phyloP scores from a whole-genome alignment of 805 yeast genomes.

The Pichia californica region DNA sequence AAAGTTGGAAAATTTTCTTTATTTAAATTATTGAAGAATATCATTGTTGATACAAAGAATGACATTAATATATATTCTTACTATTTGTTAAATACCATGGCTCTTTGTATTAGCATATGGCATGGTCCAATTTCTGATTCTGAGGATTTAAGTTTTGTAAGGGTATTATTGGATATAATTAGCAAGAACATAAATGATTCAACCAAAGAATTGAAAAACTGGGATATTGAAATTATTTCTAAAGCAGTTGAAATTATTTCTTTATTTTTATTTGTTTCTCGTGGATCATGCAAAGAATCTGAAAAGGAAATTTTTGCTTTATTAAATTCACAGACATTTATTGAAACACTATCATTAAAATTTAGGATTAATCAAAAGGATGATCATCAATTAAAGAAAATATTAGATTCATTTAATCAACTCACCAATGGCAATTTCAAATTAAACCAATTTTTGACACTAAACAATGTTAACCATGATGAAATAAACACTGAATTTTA shows the following conservation, averaged over 20 bases:
- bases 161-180: constrained; percentile 29
- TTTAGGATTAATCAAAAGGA: constrained; percentile 28
- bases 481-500: constrained; percentile 52
- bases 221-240: constrained; percentile 54
- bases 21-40: constrained; percentile 48
- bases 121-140: constrained; percentile 48
- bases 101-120: constrained; percentile 76
- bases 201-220: constrained; percentile 27
- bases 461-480: constrained; percentile 24
- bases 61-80: constrained; percentile 60
- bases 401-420: constrained; percentile 42
- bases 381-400: constrained; percentile 22
- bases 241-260: constrained; percentile 74
- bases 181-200: constrained; percentile 21
- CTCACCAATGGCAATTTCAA: constrained; percentile 23
- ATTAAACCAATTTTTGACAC: constrained; percentile 45
- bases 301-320: constrained; percentile 32
- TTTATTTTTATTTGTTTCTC: constrained; percentile 49
- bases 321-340: constrained; percentile 20
- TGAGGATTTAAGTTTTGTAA: constrained; percentile 41
- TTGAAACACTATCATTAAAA: constrained; percentile 33
- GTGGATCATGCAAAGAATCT: constrained; percentile 36
- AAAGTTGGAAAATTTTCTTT: constrained; percentile 35
- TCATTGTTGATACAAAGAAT: constrained; percentile 43
- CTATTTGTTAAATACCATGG: constrained; percentile 64